phyloP scores from a whole-genome alignment of 805 yeast species.

The Isabelozyma pseudorhagii region DNA sequence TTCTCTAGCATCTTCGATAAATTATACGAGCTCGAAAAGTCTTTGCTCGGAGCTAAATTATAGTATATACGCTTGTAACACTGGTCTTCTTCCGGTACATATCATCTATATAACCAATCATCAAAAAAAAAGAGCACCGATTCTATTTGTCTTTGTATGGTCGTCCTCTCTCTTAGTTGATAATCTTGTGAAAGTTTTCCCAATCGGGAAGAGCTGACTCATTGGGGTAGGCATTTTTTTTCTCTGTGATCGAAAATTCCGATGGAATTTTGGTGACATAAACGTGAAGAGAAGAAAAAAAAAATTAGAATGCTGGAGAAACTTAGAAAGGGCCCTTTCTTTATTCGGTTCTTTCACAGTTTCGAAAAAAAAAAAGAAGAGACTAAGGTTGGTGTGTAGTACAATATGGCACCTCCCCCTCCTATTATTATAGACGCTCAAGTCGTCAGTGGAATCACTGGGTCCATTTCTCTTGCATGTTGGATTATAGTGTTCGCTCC shows the following conservation, averaged over 20 bases:
- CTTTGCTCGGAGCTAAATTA: neutral
- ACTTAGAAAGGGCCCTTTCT: too few relatives aligned
- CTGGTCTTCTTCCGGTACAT: neutral
- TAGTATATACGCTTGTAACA: neutral
- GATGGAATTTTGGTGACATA: neutral
- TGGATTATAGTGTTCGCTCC: slow-evolving; percentile 99
- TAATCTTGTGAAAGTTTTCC: neutral
- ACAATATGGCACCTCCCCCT: slow-evolving; percentile 54
- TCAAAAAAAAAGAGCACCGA: too few relatives aligned
- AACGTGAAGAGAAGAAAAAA: neutral
- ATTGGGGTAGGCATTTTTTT: neutral
- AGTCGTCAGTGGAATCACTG: slow-evolving; percentile 75
- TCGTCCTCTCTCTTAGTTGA: neutral
- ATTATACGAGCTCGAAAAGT: slow-evolving; percentile 8
- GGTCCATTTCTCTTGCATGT: slow-evolving; percentile 90
- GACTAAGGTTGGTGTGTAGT: neutral
- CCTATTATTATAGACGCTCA: slow-evolving; percentile 65
- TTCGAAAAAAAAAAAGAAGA: too few relatives aligned
- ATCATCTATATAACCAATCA: neutral
- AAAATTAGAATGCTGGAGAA: too few relatives aligned
- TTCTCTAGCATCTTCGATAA: slow-evolving; percentile 8
- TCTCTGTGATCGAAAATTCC: neutral
- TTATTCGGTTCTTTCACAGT: neutral
- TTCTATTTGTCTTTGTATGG: too few relatives aligned
- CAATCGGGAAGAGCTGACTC: neutral